Percentiles rank a stretch among this genome's conserved stretches.
These are phyloP conservation scores for Kitagawia praeruptora DNA, from an alignment of 129 eudicot species.

Conservation along the genomic window DNA sequence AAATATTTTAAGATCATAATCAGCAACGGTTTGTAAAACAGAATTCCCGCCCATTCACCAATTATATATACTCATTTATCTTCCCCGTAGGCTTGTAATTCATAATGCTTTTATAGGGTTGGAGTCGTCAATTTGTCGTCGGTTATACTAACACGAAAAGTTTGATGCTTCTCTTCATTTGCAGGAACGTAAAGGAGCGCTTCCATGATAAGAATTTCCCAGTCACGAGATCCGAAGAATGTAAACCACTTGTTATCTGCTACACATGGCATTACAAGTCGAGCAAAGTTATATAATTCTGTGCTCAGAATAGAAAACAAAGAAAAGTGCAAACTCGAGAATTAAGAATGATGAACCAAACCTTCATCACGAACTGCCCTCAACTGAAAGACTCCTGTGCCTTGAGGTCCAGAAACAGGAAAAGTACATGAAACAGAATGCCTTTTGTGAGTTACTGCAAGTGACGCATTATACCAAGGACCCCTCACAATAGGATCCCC, in stretches of 20 bases:
- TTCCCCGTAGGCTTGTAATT: too few relatives aligned
- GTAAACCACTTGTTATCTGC: constrained; percentile 62
- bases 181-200: too few relatives aligned
- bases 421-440: constrained; percentile 87
- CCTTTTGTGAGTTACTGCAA: constrained; percentile 82
- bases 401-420: constrained; percentile 92
- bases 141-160: too few relatives aligned
- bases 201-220: constrained; percentile 87
- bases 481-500: constrained; percentile 92
- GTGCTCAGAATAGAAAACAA: background rate
- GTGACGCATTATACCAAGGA: constrained; percentile 95
- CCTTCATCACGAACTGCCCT: constrained; percentile 83
- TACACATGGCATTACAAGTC: constrained; percentile 13
- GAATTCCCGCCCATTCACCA: too few relatives aligned
- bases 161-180: too few relatives aligned
- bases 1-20: too few relatives aligned
- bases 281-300: background rate
- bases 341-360: constrained; percentile 8
- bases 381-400: constrained; percentile 77
- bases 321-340: too few relatives aligned
- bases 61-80: too few relatives aligned
- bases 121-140: too few relatives aligned
- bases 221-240: constrained; percentile 52
- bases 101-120: too few relatives aligned
- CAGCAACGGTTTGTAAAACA: too few relatives aligned